Conservation (phyloP, 768 basidiomycete species). For the Termitomyces sp. region DNA sequence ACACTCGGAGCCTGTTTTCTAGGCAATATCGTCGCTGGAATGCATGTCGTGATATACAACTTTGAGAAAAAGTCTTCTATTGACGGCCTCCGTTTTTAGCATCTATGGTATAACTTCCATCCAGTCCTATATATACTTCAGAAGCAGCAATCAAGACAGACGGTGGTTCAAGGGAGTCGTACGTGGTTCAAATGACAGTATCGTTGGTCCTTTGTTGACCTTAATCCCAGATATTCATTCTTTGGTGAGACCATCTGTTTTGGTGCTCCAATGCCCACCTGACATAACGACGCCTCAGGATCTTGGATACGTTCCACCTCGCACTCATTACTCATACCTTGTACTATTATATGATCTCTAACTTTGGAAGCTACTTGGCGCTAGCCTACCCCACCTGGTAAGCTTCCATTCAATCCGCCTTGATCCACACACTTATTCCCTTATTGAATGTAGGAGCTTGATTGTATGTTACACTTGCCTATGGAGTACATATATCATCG, state of each 20-base stretch:
- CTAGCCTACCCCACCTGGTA: conserved; percentile 1
- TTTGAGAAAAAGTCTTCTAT: neutral
- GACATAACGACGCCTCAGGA: neutral
- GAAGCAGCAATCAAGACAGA: neutral
- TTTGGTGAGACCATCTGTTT: neutral
- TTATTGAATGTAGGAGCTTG: neutral
- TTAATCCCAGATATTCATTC: neutral
- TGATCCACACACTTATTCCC: neutral
- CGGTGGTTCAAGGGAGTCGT: conserved; percentile 1
- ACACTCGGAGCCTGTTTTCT: neutral
- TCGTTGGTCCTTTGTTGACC: neutral
- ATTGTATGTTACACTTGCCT: neutral
- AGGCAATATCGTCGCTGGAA: conserved; percentile 1
- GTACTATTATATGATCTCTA: conserved; percentile 5
- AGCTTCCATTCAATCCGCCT: neutral
- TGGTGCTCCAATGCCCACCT: neutral
- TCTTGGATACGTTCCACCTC: conserved; percentile 1
- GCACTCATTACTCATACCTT: neutral
- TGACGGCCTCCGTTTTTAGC: neutral
- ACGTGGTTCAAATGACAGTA: neutral
- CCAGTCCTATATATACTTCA: conserved; percentile 3
- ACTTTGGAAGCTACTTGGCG: conserved; percentile 1
- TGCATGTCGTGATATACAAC: neutral
- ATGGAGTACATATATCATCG: neutral
- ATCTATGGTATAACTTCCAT: conserved; percentile 4